Percentiles rank a stretch among this genome's conserved stretches.
Evolutionary conservation across 2,329 filamentous ascomycete species (phyloP).

Genomic region (Neonectria neomacrospora): DNA sequence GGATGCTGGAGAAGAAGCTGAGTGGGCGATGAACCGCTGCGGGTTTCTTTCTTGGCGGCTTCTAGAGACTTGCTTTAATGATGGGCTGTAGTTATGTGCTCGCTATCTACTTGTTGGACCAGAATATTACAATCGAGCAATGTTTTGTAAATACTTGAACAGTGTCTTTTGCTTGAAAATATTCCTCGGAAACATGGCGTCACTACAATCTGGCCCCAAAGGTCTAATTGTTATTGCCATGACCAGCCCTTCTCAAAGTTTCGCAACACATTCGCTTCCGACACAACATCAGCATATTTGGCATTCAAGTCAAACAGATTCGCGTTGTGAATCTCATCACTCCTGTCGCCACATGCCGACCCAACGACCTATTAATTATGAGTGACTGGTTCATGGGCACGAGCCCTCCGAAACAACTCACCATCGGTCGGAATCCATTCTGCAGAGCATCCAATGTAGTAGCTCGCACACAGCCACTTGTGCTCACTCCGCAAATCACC

Average conservation of each 20-base stretch:
- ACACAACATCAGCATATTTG: constrained; percentile 59
- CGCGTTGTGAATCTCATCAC: constrained; percentile 55
- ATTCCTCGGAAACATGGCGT: no score
- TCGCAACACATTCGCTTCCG: constrained; percentile 53
- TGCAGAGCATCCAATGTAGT: constrained; percentile 58
- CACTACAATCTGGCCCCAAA: background rate
- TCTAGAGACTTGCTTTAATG: background rate
- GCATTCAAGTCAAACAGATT: constrained; percentile 59
- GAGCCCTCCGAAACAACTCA: constrained; percentile 34
- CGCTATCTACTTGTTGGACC: background rate
- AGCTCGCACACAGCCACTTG: constrained; percentile 58
- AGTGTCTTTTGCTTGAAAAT: no score
- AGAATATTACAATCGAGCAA: background rate
- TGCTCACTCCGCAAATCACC: constrained; percentile 60
- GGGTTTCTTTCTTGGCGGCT: background rate
- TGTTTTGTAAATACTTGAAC: background rate
- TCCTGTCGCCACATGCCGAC: constrained; percentile 58
- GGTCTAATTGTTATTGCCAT: constrained; percentile 7
- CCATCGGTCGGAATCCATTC: constrained; percentile 57
- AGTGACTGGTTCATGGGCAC: background rate
- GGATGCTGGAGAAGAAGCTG: constrained; percentile 51
- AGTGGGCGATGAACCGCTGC: constrained; percentile 9
- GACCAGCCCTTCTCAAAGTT: constrained; percentile 52
- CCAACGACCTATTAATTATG: constrained; percentile 51
- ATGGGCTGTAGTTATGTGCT: background rate